Evolutionary conservation across 2,329 filamentous ascomycete species (phyloP), one percentile per base, ranked within the genome.

Genomic region (Penicillium sp.): DNA sequence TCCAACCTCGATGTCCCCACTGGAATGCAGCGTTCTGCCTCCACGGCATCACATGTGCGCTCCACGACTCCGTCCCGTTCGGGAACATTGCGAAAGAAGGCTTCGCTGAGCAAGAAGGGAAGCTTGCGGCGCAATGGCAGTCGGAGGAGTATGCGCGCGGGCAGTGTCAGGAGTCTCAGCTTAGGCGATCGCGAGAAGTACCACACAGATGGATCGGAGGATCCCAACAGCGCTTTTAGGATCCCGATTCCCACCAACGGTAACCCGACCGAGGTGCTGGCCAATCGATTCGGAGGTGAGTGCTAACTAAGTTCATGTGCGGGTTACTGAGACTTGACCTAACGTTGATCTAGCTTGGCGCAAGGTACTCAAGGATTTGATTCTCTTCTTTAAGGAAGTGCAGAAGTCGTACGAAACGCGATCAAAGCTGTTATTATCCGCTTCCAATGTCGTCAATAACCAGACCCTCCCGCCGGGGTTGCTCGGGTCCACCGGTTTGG

Each of bases 301-400:
- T 29, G 48, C 18, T 41, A 16, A 16, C 33, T 27, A 27, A 30
- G 28, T 14, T 27, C 6, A 22, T 30, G 31, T 3, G 33, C 29
- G 25, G 14, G 12, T n/a, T 48, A n/a, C 49, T 46, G 8, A 35
- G 6, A 19, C 46, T 44, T 36, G 13, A 34, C 5, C 47, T 44
- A 10, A 47, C 50, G 29, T 8, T 4, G 18, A 27, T 35, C 6
- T 56, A 95, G 90, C 88, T 43, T 99, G 93, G 93, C 83, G 93
- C 62, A 95, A 95, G 75, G 80, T 96, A 12, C 80, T 99, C 45
- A 97, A 97, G 69, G 91, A 96, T 59, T 78, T 97, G 37, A 95
- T 97, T 58, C 76, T 87, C 49, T 97, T 95, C 69, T 97, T 96
- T 68, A 85, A 89, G 61, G 93, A 97, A 68, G 84, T 97, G 39